phyloP scores from a whole-genome alignment of 306 rosid species.

The Glycine soja region DNA sequence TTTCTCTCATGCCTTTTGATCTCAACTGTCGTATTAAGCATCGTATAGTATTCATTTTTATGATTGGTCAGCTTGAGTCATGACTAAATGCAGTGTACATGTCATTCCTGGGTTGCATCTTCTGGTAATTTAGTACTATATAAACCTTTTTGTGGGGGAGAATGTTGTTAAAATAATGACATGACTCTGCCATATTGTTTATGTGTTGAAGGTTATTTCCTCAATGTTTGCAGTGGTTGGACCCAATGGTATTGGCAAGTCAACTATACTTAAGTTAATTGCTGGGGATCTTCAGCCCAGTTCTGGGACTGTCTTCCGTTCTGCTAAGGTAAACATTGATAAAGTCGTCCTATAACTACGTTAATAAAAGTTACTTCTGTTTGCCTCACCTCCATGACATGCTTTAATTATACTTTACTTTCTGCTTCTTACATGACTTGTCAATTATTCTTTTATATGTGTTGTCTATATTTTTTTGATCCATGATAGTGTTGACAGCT shows the following conservation, averaged over 20 bases:
- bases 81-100: constrained; percentile 19
- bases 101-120: constrained; percentile 42
- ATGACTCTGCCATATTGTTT: constrained; percentile 31
- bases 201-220: constrained; percentile 39
- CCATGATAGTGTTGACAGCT: background rate
- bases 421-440: constrained; percentile 11
- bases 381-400: constrained; percentile 33
- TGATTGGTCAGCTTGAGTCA: background rate
- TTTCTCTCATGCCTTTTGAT: constrained; percentile 5
- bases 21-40: too few relatives aligned
- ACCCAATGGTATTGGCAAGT: constrained; percentile 99
- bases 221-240: constrained; percentile 89
- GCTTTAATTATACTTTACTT: constrained; percentile 36
- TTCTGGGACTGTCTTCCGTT: constrained; percentile 97
- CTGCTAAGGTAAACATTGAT: constrained; percentile 79
- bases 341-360: constrained; percentile 20
- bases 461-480: constrained; percentile 20
- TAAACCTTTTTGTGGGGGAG: constrained; percentile 28
- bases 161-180: constrained; percentile 30
- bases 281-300: constrained; percentile 96
- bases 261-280: constrained; percentile 95
- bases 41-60: constrained; percentile 16
- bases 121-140: constrained; percentile 28
- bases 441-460: constrained; percentile 19
- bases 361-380: background rate